Evolutionary conservation across 2,329 filamentous ascomycete species (phyloP), one percentile per base, ranked within the genome.

Genomic region (Delphinella strobiligena): DNA sequence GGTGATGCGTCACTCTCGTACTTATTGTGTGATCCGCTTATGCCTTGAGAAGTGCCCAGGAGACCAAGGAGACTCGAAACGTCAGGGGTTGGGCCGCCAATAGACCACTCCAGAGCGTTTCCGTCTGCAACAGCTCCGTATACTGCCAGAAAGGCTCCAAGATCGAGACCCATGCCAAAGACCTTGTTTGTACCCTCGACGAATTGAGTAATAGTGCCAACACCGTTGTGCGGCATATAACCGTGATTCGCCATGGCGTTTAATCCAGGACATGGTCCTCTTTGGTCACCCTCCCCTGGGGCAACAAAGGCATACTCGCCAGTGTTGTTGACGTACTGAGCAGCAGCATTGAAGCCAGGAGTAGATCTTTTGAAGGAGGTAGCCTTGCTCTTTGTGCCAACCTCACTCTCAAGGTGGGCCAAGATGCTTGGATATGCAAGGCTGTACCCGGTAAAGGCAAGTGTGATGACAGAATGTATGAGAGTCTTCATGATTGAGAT

Each of bases 1-100:
- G 57, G 56, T n/a, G 53, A 56, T 8, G 41, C 48, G 40, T 61
- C 58, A 29, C 44, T 36, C 42, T 61, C 58, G 40, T 58, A 61
- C 22, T 57, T 54, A 46, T 51, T 51, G 45, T 60, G 57, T 19
- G 49, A 49, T 9, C 45, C 44, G 31, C 38, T 41, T 19, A 54
- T 42, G 12, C 51, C 51, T 12, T 27, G 22, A 8, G 46, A 45
- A 38, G 38, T 36, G 29, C 47, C 46, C 15, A 49, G 37, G 27
- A 51, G 38, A 16, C 45, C 47, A 17, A 31, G 17, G 15, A 38
- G 24, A 15, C 36, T 29, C n/a, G 33, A 27, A 34, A 41, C 47
- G 17, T 43, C 38, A 18, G 36, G 22, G 7, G 43, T 22, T 10
- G 38, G 42, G 10, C 54, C 54, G n/a, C 48, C 45, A 24, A 57